Conservation (phyloP, 225 moss, liverwort and hornwort species). For the Lunularia cruciata region DNA sequence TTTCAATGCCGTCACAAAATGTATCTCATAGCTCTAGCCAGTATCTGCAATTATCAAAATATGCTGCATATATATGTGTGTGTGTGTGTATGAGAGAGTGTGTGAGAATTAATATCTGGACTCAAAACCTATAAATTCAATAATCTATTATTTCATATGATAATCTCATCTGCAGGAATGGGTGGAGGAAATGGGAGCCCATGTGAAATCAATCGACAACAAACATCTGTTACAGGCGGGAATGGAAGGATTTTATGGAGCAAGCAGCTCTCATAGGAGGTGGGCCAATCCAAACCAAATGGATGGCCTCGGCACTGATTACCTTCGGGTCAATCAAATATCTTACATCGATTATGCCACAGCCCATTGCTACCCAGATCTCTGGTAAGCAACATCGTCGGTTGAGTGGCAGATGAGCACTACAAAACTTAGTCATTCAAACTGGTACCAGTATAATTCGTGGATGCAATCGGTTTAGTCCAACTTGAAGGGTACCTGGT, state of each 20-base stretch:
- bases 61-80: too few species aligned
- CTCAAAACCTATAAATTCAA: neutral
- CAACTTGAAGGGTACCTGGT: too few species aligned
- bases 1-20: too few species aligned
- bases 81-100: too few species aligned
- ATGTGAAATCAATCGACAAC: slow-evolving; percentile 58
- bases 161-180: slow-evolving; percentile 41
- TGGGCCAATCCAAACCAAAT: slow-evolving; percentile 48
- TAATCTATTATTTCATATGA: neutral
- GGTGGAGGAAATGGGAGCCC: slow-evolving; percentile 60
- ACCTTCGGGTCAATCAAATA: slow-evolving; percentile 48
- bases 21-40: too few species aligned
- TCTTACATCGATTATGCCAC: slow-evolving; percentile 67
- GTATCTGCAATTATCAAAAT: too few species aligned
- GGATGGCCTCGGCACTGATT: slow-evolving; percentile 58
- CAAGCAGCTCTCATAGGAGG: slow-evolving; percentile 28
- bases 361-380: slow-evolving; percentile 64
- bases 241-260: slow-evolving; percentile 60
- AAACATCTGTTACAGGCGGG: slow-evolving; percentile 69
- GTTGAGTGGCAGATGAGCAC: too few species aligned
- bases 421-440: too few species aligned
- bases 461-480: too few species aligned
- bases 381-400: too few species aligned
- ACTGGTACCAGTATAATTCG: too few species aligned
- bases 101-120: too few species aligned